These are phyloP conservation scores for Lophium mytilinum DNA, from an alignment of 495 filamentous ascomycete species.

Conservation along the genomic window DNA sequence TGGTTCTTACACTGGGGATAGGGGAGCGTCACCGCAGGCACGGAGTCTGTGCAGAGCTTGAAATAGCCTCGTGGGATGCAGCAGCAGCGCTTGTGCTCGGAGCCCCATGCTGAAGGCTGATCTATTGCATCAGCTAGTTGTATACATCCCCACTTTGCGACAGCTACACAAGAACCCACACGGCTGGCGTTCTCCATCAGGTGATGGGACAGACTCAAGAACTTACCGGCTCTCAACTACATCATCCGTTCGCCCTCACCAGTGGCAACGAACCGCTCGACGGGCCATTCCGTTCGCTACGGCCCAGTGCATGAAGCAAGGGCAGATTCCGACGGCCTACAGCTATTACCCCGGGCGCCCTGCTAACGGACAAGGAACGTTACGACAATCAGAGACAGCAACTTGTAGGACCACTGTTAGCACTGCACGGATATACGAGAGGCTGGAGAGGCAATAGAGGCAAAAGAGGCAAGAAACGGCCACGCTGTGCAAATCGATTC, in stretches of 20 bases:
- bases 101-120: slow-evolving; percentile 2
- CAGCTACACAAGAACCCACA: not conserved
- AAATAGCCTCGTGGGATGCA: slow-evolving; percentile 10
- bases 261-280: not conserved
- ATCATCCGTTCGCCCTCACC: too few relatives aligned
- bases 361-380: slow-evolving; percentile 8
- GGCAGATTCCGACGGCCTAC: not conserved
- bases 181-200: not conserved
- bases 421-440: slow-evolving; percentile 3
- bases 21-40: slow-evolving; percentile 3
- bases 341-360: slow-evolving; percentile 2
- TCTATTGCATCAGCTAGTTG: slow-evolving; percentile 5
- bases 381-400: slow-evolving; percentile 18
- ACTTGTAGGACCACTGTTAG: slow-evolving; percentile 9
- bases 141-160: not conserved
- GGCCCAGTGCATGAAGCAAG: slow-evolving; percentile 17
- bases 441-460: not conserved
- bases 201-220: not conserved
- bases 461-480: not conserved
- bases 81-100: not conserved
- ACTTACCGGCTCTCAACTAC: too few relatives aligned
- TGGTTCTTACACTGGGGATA: slow-evolving; percentile 7
- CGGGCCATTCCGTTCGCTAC: not conserved
- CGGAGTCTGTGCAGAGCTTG: slow-evolving; percentile 5
- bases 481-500: slow-evolving; percentile 4